These are phyloP conservation scores for Penicillium mononematosum DNA, from an alignment of 495 filamentous ascomycete species.

Conservation along the genomic window DNA sequence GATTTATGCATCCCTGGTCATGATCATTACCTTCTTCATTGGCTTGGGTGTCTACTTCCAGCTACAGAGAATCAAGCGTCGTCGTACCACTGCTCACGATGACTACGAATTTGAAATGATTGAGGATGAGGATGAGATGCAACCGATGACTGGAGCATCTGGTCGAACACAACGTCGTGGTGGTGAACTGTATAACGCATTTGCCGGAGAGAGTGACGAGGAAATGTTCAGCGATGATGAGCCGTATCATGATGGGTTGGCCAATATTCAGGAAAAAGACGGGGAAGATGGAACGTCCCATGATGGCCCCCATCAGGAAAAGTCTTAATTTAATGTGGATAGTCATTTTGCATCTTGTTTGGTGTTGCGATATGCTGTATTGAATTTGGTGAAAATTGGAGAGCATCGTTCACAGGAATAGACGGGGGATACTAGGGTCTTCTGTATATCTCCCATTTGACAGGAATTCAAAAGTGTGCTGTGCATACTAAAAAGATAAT, in stretches of 20 bases:
- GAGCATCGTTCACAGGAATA: conserved; percentile 1
- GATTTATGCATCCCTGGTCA: conserved; percentile 84
- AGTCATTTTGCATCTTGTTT: conserved; percentile 13
- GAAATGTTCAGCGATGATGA: conserved; percentile 61
- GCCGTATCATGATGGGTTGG: conserved; percentile 39
- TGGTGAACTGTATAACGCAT: conserved; percentile 90
- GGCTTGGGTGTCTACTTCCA: conserved; percentile 78
- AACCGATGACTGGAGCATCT: conserved; percentile 43
- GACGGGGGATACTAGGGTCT: background rate
- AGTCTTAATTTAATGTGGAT: conserved; percentile 16
- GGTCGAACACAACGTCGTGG: conserved; percentile 56
- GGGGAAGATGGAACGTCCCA: conserved; percentile 20
- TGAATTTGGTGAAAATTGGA: background rate
- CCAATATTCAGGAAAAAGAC: conserved; percentile 25
- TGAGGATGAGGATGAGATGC: conserved; percentile 75
- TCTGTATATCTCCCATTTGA: conserved; percentile 10
- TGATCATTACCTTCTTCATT: conserved; percentile 82
- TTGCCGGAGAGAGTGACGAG: conserved; percentile 79
- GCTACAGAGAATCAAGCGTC: conserved; percentile 71
- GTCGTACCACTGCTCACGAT: conserved; percentile 71
- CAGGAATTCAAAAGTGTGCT: background rate
- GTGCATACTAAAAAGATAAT: conserved; percentile 6
- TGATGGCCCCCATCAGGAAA: conserved; percentile 19
- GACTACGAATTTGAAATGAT: conserved; percentile 96
- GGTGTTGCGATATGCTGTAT: conserved; percentile 11